phyloP scores from a whole-genome alignment of 106 monocot species.

The Dendrobium huoshanense region DNA sequence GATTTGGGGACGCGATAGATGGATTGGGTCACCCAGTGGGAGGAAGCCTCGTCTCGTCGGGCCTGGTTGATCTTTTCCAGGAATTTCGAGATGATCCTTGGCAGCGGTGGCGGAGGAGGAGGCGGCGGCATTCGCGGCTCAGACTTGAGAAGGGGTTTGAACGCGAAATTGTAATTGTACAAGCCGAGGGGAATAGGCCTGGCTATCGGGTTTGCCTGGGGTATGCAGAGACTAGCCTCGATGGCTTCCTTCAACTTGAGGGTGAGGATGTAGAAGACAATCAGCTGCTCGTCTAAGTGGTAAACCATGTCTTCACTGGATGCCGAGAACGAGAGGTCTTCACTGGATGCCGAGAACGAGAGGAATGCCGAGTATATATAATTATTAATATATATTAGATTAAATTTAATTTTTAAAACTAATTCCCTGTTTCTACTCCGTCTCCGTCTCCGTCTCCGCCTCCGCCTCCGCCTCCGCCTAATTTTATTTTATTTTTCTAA shows the following conservation, averaged over 20 bases:
- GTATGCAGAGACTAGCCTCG: neutral
- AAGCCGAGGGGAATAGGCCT: conserved; percentile 14
- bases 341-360: too few species aligned
- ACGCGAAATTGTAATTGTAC: conserved; percentile 5
- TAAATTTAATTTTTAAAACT: too few species aligned
- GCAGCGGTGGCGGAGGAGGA: too few species aligned
- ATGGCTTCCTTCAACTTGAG: conserved; percentile 65
- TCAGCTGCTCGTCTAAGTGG: conserved; percentile 66
- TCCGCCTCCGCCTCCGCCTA: too few species aligned
- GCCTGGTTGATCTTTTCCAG: conserved; percentile 45
- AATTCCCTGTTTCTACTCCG: too few species aligned
- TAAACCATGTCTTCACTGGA: conserved; percentile 42
- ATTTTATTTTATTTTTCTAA: too few species aligned
- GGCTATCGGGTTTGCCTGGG: neutral
- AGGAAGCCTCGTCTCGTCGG: neutral
- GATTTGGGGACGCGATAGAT: too few species aligned
- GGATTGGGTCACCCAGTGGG: too few species aligned
- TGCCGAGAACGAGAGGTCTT: neutral
- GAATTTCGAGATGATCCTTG: conserved; percentile 15
- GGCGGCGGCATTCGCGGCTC: neutral
- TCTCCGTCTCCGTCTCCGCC: too few species aligned
- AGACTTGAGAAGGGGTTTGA: neutral
- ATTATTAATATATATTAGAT: too few species aligned
- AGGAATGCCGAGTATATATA: too few species aligned
- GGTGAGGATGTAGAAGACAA: conserved; percentile 82